Evolutionary conservation across 1,284 basidiomycete species (phyloP), one percentile per base, ranked within the genome.

Genomic region (Ustilago cynodontis): DNA sequence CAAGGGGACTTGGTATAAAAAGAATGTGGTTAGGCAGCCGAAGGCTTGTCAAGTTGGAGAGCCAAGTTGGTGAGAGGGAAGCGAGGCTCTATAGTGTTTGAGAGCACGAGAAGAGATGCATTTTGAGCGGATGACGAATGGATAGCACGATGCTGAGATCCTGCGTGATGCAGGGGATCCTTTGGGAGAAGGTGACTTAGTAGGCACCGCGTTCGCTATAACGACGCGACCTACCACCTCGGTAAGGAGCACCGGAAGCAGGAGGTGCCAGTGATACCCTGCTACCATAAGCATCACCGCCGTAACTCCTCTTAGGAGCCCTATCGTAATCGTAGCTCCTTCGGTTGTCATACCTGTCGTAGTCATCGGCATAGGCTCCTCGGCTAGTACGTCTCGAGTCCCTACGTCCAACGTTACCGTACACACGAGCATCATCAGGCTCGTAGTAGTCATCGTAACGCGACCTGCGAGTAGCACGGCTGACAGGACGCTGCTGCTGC

Each of bases 191-290:
- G 26, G 14, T 35, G 7, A 35, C 33, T 52, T 67, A 77, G 62
- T 77, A 77, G 35, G 74, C 74, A 39, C 74, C 74, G 14, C 69
- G 74, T 53, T 77, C 74, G 65, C 74, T 71, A 62, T 77, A 77
- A 41, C 74, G 61, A 22, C 74, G 53, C 59, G 74, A 77, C 13
- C 74, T 66, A 18, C 69, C 69, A n/a, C 74, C 74, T 22, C 69
- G 68, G 69, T 77, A 77, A 3, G 74, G 69, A 28, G 66, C 55
- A 10, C 56, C 52, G 11, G 29, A 57, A n/a, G 58, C 24, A n/a
- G 43, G 60, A 6, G 73, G 65, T 13, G 73, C 53, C 5, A 76
- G 55, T 45, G 57, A 47, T 8, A 62, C 65, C 51, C 74, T 68
- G 59, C 74, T 71, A 1, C 69, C 62, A 39, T 77, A 77, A 18